A percentile compares a stretch with the other conserved stretches of the same genome.
Evolutionary conservation across 306 rosid genomes (phyloP).

Genomic region (Carpinus fangiana): DNA sequence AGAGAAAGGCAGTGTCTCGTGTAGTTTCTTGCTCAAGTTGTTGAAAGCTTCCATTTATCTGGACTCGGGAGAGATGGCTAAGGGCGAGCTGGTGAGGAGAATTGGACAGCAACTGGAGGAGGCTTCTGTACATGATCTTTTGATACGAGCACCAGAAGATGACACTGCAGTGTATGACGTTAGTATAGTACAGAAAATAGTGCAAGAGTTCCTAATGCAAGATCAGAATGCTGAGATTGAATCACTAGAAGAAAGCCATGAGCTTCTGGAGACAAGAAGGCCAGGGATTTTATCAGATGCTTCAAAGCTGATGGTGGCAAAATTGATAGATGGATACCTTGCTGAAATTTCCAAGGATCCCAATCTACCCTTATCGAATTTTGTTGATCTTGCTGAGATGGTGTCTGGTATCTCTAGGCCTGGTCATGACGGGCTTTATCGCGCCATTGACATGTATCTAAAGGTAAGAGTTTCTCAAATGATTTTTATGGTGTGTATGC

Average conservation of each 20-base stretch:
- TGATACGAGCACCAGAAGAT: constrained; percentile 62
- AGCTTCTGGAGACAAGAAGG: constrained; percentile 48
- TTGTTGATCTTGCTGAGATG: constrained; percentile 76
- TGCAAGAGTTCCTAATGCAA: constrained; percentile 61
- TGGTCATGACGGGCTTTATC: constrained; percentile 82
- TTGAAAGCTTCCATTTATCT: constrained; percentile 68
- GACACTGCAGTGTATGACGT: constrained; percentile 63
- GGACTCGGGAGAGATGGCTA: constrained; percentile 53
- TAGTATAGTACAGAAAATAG: constrained; percentile 60
- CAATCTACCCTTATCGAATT: constrained; percentile 56
- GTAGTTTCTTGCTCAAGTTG: constrained; percentile 79
- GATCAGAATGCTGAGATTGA: constrained; percentile 64
- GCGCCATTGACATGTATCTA: constrained; percentile 90
- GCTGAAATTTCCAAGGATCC: constrained; percentile 88
- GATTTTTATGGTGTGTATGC: constrained; percentile 10
- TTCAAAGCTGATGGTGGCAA: constrained; percentile 90
- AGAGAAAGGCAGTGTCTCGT: constrained; percentile 75
- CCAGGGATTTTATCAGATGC: constrained; percentile 87
- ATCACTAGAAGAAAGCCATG: constrained; percentile 44
- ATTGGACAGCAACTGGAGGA: constrained; percentile 92
- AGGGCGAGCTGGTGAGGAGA: constrained; percentile 63
- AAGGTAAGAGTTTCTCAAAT: constrained; percentile 56
- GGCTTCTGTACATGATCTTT: constrained; percentile 79
- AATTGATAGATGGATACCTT: constrained; percentile 81
- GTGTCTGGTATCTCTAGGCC: constrained; percentile 72